Evolutionary conservation across 1,284 basidiomycete species (phyloP).

Genomic region (Cerioporus squamosus): DNA sequence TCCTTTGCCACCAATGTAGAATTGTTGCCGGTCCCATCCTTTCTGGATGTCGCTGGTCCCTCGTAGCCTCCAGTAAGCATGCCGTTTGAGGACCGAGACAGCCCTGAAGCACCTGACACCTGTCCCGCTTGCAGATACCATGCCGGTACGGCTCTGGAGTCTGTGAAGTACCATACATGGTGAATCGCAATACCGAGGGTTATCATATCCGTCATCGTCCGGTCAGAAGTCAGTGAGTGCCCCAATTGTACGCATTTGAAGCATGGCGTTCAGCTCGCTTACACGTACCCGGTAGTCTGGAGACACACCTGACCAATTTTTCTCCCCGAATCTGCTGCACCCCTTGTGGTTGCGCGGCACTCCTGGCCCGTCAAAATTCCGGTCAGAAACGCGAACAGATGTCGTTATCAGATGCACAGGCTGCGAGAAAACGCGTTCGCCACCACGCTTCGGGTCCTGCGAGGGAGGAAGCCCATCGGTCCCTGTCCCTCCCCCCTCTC

Average conservation of each 20-base stretch:
- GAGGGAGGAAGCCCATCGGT: conserved; percentile 7
- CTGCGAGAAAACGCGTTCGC: conserved; percentile 7
- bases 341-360: neutral
- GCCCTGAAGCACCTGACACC: conserved; percentile 17
- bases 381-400: conserved; percentile 11
- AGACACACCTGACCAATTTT: conserved; percentile 19
- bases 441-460: conserved; percentile 13
- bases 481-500: conserved; percentile 4
- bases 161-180: conserved; percentile 17
- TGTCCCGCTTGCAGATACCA: conserved; percentile 12
- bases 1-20: neutral
- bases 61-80: neutral
- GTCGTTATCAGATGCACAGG: conserved; percentile 21
- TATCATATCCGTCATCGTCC: conserved; percentile 27
- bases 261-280: conserved; percentile 6
- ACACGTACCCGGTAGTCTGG: conserved; percentile 10
- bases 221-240: conserved; percentile 12
- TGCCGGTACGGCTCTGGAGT: neutral
- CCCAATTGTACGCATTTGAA: conserved; percentile 4
- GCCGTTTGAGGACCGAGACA: conserved; percentile 3
- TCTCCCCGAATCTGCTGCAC: conserved; percentile 3
- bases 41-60: neutral
- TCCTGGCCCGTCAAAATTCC: conserved; percentile 3
- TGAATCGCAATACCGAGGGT: conserved; percentile 16
- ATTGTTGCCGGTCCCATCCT: neutral